Evolutionary conservation across 2,329 filamentous ascomycete genomes (phyloP).

Genomic region (Cercospora janseana): DNA sequence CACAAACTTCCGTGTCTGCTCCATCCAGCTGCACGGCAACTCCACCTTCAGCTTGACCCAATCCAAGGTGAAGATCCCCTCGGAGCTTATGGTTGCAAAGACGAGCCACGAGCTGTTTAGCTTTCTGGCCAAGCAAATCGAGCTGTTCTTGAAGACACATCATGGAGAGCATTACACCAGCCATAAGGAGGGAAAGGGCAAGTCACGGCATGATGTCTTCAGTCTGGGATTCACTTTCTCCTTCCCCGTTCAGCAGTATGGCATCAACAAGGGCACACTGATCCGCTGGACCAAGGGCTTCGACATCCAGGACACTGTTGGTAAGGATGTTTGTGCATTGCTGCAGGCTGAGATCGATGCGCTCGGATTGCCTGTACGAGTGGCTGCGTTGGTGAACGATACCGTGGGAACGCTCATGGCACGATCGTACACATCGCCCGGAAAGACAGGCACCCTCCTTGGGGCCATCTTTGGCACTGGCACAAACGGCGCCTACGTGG

Average conservation of each 20-base stretch:
- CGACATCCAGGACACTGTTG: constrained; percentile 89
- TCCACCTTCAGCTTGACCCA: constrained; percentile 92
- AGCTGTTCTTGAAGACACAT: constrained; percentile 80
- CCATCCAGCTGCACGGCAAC: constrained; percentile 87
- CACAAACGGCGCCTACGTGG: constrained; percentile 95
- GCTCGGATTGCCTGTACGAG: constrained; percentile 81
- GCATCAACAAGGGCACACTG: constrained; percentile 90
- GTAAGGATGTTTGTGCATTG: constrained; percentile 89
- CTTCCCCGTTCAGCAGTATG: constrained; percentile 90
- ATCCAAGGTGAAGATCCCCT: constrained; percentile 87
- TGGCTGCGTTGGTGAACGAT: constrained; percentile 96
- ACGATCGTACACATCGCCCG: constrained; percentile 87
- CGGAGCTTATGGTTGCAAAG: constrained; percentile 84
- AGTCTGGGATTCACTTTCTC: constrained; percentile 98
- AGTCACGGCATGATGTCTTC: constrained; percentile 74
- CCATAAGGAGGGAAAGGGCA: constrained; percentile 52
- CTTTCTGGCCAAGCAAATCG: constrained; percentile 91
- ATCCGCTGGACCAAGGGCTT: constrained; percentile 99
- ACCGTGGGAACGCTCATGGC: constrained; percentile 98
- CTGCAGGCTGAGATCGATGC: constrained; percentile 87
- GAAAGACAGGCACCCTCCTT: constrained; percentile 81
- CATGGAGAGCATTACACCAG: constrained; percentile 82
- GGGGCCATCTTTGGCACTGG: constrained; percentile 97
- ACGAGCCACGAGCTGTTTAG: constrained; percentile 83
- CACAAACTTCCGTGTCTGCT: constrained; percentile 98